A percentile compares a stretch with the other conserved stretches of the same genome.
Conservation (phyloP, 805 yeast genomes). For the Saturnispora zaruensis region DNA sequence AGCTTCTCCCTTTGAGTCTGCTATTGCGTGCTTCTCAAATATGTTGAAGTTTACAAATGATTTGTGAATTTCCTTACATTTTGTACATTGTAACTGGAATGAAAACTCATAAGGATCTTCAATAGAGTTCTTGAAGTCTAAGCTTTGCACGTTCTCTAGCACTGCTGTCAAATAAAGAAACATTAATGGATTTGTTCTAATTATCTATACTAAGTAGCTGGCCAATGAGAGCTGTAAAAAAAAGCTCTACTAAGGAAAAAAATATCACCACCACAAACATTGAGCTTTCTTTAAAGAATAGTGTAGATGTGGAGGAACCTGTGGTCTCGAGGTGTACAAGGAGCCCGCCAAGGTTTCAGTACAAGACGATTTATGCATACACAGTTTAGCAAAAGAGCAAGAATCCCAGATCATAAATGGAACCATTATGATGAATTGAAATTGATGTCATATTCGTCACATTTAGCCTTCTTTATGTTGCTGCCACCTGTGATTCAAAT, state of each 20-base stretch:
- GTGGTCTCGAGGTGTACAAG: background rate
- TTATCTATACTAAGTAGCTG: background rate
- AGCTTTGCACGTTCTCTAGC: constrained; percentile 27
- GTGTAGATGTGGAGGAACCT: background rate
- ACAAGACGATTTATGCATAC: background rate
- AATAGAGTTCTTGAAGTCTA: background rate
- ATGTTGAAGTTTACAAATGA: constrained; percentile 63
- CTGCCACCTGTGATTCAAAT: constrained; percentile 24
- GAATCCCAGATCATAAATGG: constrained; percentile 15
- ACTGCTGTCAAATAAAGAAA: constrained; percentile 29
- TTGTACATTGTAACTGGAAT: constrained; percentile 65
- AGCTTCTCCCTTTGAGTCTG: constrained; percentile 75
- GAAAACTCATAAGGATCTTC: constrained; percentile 61
- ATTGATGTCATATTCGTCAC: constrained; percentile 26
- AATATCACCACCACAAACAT: background rate
- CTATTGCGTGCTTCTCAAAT: constrained; percentile 54
- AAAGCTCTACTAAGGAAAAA: background rate
- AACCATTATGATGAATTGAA: constrained; percentile 24
- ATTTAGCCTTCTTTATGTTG: constrained; percentile 24
- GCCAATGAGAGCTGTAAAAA: background rate
- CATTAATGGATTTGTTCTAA: background rate
- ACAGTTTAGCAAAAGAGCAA: constrained; percentile 9
- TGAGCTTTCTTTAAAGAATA: too few species aligned
- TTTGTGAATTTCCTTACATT: constrained; percentile 70
- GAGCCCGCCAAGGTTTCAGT: background rate